Evolutionary conservation across 1,284 basidiomycete genomes (phyloP), one percentile per base, ranked within the genome.

Genomic region (Leucoagaricus sp.): DNA sequence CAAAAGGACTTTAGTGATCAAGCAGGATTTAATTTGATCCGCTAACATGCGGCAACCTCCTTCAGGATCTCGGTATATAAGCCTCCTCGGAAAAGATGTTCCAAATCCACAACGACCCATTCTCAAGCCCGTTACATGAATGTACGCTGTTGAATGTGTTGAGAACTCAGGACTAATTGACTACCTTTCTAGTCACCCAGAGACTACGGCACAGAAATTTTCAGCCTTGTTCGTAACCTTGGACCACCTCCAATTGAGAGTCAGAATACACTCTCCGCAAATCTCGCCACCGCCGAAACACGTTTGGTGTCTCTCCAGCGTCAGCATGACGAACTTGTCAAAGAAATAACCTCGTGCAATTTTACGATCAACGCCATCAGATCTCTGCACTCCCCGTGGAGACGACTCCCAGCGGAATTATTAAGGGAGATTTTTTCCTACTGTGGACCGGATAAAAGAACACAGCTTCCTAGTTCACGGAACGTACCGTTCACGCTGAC

Each of bases 381-480:
- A 3, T 64, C 64, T 9, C 50, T 62, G 8, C 48, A 59, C 25
- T 42, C 64, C 8, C 65, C 65, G 36, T 63, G 64, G 28, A 62
- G 63, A 31, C 64, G 60, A 6, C 60, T 67, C 9, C 65, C 65
- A 36, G 38, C 59, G 3, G 66, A 68, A 45, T 19, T 67, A 1
- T 45, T 62, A 7, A 48, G 50, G 7, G 60, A 63, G 40, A 66
- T 67, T 45, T 69, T 67, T 58, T 50, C 48, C 23, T 45, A 55
- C 21, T 65, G 61, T 49, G 60, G 60, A 21, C 58, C 61, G 10
- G 40, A 41, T 23, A 36, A 34, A n/a, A 31, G 29, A 19, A 53
- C 44, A 21, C 25, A 45, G 53, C 49, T 47, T 50, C 56, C 61
- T 5, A 34, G 52, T 12, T 25, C 26, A 3, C 40, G 17, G n/a